A percentile compares a stretch with the other conserved stretches of the same genome.
These are phyloP conservation scores for Alectoria sarmentosa DNA, from an alignment of 495 filamentous ascomycete genomes.

Conservation along the genomic window DNA sequence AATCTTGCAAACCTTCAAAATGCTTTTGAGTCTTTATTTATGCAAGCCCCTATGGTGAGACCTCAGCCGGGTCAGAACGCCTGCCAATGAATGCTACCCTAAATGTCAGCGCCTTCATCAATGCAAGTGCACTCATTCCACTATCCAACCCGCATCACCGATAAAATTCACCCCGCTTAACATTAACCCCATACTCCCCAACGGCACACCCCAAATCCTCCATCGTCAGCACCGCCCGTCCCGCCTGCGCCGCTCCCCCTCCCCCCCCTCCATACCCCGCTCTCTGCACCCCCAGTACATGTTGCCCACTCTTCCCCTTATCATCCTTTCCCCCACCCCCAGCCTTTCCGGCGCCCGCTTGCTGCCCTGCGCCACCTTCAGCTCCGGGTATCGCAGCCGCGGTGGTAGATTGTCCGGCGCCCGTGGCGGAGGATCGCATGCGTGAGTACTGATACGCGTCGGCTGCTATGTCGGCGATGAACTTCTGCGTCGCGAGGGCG, in stretches of 20 bases:
- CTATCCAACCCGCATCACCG: slow-evolving; percentile 44
- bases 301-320: slow-evolving; percentile 46
- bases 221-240: slow-evolving; percentile 94
- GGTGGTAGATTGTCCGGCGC: slow-evolving; percentile 56
- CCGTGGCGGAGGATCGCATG: slow-evolving; percentile 82
- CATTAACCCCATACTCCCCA: slow-evolving; percentile 92
- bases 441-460: slow-evolving; percentile 97
- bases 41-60: neutral
- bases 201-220: slow-evolving; percentile 98
- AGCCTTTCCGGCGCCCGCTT: slow-evolving; percentile 43
- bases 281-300: slow-evolving; percentile 73
- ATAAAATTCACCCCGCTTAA: slow-evolving; percentile 96
- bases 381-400: slow-evolving; percentile 49
- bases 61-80: neutral
- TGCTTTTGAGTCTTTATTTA: neutral
- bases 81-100: slow-evolving; percentile 7
- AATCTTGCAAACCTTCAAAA: neutral
- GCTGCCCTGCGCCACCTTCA: slow-evolving; percentile 42
- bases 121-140: neutral
- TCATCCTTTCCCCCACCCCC: slow-evolving; percentile 64
- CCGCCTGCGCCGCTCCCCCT: slow-evolving; percentile 44
- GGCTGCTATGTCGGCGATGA: slow-evolving; percentile 93
- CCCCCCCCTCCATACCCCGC: slow-evolving; percentile 88
- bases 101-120: neutral
- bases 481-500: slow-evolving; percentile 93